A percentile compares a stretch with the other conserved stretches of the same genome.
These are phyloP conservation scores for Spathaspora girioi DNA, from an alignment of 805 yeast genomes.

Conservation along the genomic window DNA sequence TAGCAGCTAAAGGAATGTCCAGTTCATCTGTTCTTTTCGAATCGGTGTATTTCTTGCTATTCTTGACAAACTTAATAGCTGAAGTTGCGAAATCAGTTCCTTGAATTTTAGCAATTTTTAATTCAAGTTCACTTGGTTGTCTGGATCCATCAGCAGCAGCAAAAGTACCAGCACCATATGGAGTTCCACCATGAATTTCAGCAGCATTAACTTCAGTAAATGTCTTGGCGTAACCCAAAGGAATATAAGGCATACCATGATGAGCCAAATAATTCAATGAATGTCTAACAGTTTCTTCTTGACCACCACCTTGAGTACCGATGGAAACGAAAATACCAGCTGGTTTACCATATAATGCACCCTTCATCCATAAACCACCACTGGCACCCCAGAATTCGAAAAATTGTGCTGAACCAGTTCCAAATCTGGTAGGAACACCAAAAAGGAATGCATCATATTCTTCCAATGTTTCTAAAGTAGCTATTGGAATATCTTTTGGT, in stretches of 20 bases:
- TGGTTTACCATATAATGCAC: slow-evolving; percentile 67
- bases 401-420: slow-evolving; percentile 74
- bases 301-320: slow-evolving; percentile 76
- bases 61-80: slow-evolving; percentile 14
- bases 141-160: slow-evolving; percentile 79
- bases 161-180: slow-evolving; percentile 85
- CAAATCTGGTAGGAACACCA: slow-evolving; percentile 80
- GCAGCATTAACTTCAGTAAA: slow-evolving; percentile 54
- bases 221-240: slow-evolving; percentile 65
- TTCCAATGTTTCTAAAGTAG: slow-evolving; percentile 51
- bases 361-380: slow-evolving; percentile 72
- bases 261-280: slow-evolving; percentile 60
- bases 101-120: slow-evolving; percentile 60
- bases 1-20: slow-evolving; percentile 3
- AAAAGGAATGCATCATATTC: slow-evolving; percentile 71
- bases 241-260: slow-evolving; percentile 75
- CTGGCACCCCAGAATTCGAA: slow-evolving; percentile 73
- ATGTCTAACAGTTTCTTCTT: slow-evolving; percentile 64
- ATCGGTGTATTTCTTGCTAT: neutral
- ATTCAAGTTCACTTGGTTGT: slow-evolving; percentile 60
- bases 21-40: neutral
- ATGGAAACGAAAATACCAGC: slow-evolving; percentile 72
- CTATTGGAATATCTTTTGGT: slow-evolving; percentile 53
- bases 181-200: slow-evolving; percentile 76
- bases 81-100: slow-evolving; percentile 52